A percentile compares a stretch with the other conserved stretches of the same genome.
Evolutionary conservation across 192 early-diverging fungal species (phyloP).

Genomic region (Backusella westeae): DNA sequence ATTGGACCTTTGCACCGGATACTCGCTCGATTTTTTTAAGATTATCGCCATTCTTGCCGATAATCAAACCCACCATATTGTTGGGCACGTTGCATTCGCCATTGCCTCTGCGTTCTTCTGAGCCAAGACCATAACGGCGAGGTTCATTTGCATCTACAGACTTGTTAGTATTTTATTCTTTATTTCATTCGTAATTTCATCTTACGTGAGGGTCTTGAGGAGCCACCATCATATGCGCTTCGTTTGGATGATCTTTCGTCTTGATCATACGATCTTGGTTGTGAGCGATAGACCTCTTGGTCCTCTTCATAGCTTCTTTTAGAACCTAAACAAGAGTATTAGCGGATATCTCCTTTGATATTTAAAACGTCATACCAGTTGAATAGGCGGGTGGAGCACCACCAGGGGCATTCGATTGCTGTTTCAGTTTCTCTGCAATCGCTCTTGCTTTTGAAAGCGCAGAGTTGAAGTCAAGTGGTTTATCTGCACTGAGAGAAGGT

Average conservation of each 20-base stretch:
- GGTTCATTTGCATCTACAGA: slow-evolving; percentile 23
- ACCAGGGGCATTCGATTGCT: slow-evolving; percentile 30
- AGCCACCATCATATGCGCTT: slow-evolving; percentile 40
- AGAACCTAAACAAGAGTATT: slow-evolving; percentile 10
- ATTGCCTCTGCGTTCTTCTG: slow-evolving; percentile 36
- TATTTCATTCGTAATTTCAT: no score
- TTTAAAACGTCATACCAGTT: not conserved
- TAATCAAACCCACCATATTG: slow-evolving; percentile 74
- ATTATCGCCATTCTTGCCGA: slow-evolving; percentile 78
- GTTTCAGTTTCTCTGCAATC: slow-evolving; percentile 68
- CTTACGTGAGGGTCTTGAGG: slow-evolving; percentile 19
- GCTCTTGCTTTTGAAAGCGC: slow-evolving; percentile 76
- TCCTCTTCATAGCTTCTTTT: slow-evolving; percentile 29
- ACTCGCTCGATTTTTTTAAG: slow-evolving; percentile 73
- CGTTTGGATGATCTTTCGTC: slow-evolving; percentile 34
- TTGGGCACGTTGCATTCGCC: slow-evolving; percentile 62
- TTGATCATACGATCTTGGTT: slow-evolving; percentile 26
- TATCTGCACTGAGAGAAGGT: slow-evolving; percentile 28
- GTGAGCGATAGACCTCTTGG: not conserved
- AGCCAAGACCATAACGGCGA: slow-evolving; percentile 38
- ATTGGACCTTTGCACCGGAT: slow-evolving; percentile 72
- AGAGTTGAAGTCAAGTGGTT: slow-evolving; percentile 57
- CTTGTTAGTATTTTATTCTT: slow-evolving; percentile 3
- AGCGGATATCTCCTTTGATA: no score
- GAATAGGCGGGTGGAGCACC: slow-evolving; percentile 13